A percentile compares a stretch with the other conserved stretches of the same genome.
Evolutionary conservation across 2,329 filamentous ascomycete species (phyloP).

Genomic region (Cercospora zeina): DNA sequence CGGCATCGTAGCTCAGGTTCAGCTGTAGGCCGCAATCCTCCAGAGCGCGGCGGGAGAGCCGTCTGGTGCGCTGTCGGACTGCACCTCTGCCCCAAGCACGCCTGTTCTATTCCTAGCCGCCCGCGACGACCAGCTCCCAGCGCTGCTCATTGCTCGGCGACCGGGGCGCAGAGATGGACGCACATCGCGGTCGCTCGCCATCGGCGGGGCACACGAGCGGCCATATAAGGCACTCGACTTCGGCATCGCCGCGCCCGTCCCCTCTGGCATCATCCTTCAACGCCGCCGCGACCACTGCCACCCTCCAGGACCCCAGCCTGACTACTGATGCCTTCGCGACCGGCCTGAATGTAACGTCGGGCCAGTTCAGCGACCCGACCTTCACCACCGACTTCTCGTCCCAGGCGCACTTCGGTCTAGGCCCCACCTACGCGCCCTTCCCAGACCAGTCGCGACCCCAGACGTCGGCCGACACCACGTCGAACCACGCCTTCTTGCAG

Average conservation of each 20-base stretch:
- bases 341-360: conserved; percentile 33
- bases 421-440: conserved; percentile 39
- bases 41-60: conserved; percentile 11
- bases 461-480: conserved; percentile 29
- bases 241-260: conserved; percentile 36
- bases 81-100: conserved; percentile 13
- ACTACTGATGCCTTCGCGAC: conserved; percentile 22
- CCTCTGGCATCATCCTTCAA: conserved; percentile 29
- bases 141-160: conserved; percentile 9
- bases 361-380: conserved; percentile 35
- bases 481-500: conserved; percentile 48
- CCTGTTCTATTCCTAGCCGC: conserved; percentile 23
- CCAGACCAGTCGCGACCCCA: conserved; percentile 39
- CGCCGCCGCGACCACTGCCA: conserved; percentile 21
- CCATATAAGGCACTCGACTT: conserved; percentile 37
- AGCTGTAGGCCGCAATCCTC: conserved; percentile 18
- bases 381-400: conserved; percentile 51
- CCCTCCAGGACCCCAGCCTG: conserved; percentile 21
- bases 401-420: conserved; percentile 46
- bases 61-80: conserved; percentile 1
- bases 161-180: conserved; percentile 22
- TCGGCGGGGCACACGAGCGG: conserved; percentile 29
- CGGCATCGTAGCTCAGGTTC: conserved; percentile 9
- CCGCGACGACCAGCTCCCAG: conserved; percentile 5
- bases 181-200: conserved; percentile 34